Evolutionary conservation across 306 rosid genomes (phyloP), one percentile per base, ranked within the genome.

Genomic region (Rosa rugosa): DNA sequence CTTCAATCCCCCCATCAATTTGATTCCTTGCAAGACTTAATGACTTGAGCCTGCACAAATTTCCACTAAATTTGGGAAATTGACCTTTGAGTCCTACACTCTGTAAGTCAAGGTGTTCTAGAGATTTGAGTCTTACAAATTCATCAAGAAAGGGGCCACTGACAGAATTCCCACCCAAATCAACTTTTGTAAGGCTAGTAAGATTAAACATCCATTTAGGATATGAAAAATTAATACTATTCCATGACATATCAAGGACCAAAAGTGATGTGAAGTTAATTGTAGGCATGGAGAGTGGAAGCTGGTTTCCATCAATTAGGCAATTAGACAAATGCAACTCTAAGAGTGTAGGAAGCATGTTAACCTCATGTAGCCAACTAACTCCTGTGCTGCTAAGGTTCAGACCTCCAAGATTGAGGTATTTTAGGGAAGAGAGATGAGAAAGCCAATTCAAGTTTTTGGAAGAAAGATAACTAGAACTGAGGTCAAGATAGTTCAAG

Each of bases 301-400:
- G 27, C 27, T 27, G 17, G 5, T 13, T 74, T 40, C 44, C 1
- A 3, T 22, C 0, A 0, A 41, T 74, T 1, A 0, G 3, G 2
- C 54, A 74, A 5, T 0, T 0, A 41, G 27, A 27, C 25, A 73
- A 73, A 42, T 53, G 49, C 4, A 73, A 53, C 36, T 73, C 80
- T n/a, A 76, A 14, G 17, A 81, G 53, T 6, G 73, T 76, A 49
- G 69, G 73, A 60, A 81, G 77, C 80, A 60, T 59, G 49, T 76
- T 76, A 65, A 76, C 49, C 0, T 17, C 23, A 18, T 60, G 54
- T 4, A 81, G 38, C 80, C 59, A 81, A 16, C 34, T 41, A 41
- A 17, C 73, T 76, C 69, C 31, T 40, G 67, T 41, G 38, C 2
- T 57, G 34, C 50, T 5, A 53, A 81, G 73, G 45, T 81, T 8